These are phyloP conservation scores for Epichloe elymi DNA, from an alignment of 2,329 filamentous ascomycete species.

Conservation along the genomic window DNA sequence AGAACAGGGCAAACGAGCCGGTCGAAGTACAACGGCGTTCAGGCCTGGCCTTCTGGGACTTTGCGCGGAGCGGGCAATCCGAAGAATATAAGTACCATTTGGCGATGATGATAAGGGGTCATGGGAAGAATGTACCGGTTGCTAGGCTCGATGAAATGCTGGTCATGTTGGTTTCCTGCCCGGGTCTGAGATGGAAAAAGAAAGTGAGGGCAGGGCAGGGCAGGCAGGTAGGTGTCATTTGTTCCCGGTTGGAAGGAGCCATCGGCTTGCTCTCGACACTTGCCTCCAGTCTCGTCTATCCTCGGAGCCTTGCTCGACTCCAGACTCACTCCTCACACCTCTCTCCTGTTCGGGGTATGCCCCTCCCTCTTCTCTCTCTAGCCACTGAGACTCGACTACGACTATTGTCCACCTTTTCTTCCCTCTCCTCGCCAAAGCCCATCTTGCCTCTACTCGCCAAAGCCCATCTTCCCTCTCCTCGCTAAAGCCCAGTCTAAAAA, in stretches of 20 bases:
- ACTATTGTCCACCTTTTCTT: neutral
- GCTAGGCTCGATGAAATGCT: neutral
- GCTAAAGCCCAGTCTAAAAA: neutral
- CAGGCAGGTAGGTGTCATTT: neutral
- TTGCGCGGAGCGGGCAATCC: neutral
- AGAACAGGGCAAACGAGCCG: neutral
- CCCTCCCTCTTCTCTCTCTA: neutral
- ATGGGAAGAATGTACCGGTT: neutral
- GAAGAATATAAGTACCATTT: neutral
- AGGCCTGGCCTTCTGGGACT: neutral
- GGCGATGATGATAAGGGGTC: neutral
- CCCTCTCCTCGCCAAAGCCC: neutral
- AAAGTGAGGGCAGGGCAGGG: neutral
- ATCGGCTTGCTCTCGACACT: neutral
- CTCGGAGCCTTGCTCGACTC: neutral
- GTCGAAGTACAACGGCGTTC: neutral
- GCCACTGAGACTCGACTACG: neutral
- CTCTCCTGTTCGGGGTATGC: neutral
- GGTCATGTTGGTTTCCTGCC: neutral
- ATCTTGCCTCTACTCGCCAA: neutral
- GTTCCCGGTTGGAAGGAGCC: conserved; percentile 1
- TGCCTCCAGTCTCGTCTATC: neutral
- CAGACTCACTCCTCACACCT: neutral
- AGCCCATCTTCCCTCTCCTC: neutral
- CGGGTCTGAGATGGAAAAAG: neutral